A percentile compares a stretch with the other conserved stretches of the same genome.
phyloP scores from a whole-genome alignment of 2,329 filamentous ascomycete species.

The Epichloe glyceriae region DNA sequence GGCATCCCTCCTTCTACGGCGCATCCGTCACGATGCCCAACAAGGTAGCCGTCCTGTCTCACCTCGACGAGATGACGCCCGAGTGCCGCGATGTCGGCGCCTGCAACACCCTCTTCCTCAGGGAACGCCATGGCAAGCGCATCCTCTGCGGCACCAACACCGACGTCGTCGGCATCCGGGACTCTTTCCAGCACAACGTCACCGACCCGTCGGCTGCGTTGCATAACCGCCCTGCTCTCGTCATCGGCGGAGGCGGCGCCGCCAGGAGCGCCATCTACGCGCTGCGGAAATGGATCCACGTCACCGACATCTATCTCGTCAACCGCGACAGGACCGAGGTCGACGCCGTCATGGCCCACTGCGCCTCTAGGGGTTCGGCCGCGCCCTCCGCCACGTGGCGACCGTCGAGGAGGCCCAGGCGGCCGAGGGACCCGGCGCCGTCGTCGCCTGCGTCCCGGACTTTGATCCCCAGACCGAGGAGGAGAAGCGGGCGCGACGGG shows the following conservation, averaged over 20 bases:
- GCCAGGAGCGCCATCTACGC: slow-evolving; percentile 69
- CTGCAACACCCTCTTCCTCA: slow-evolving; percentile 66
- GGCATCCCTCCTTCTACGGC: slow-evolving; percentile 50
- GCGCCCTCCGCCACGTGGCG: slow-evolving; percentile 46
- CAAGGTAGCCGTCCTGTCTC: slow-evolving; percentile 62
- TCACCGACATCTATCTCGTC: slow-evolving; percentile 59
- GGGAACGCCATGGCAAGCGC: slow-evolving; percentile 33
- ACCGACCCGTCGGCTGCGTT: slow-evolving; percentile 31
- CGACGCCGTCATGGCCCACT: slow-evolving; percentile 52
- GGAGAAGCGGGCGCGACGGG: slow-evolving; percentile 46
- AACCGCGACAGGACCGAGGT: slow-evolving; percentile 61
- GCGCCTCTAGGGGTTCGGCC: slow-evolving; percentile 45
- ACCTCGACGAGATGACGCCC: slow-evolving; percentile 60
- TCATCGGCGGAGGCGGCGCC: slow-evolving; percentile 67
- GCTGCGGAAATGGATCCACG: slow-evolving; percentile 55
- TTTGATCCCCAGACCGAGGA: slow-evolving; percentile 52
- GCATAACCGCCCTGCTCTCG: slow-evolving; percentile 51
- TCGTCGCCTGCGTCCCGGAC: slow-evolving; percentile 66
- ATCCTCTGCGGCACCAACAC: slow-evolving; percentile 65
- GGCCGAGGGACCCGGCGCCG: slow-evolving; percentile 48
- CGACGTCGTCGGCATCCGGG: slow-evolving; percentile 65
- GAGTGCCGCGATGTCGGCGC: slow-evolving; percentile 64
- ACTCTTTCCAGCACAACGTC: slow-evolving; percentile 52
- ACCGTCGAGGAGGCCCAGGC: slow-evolving; percentile 45
- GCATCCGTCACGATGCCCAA: slow-evolving; percentile 67